These are phyloP conservation scores for Calophaca sinica DNA, from an alignment of 306 rosid genomes.

Conservation along the genomic window DNA sequence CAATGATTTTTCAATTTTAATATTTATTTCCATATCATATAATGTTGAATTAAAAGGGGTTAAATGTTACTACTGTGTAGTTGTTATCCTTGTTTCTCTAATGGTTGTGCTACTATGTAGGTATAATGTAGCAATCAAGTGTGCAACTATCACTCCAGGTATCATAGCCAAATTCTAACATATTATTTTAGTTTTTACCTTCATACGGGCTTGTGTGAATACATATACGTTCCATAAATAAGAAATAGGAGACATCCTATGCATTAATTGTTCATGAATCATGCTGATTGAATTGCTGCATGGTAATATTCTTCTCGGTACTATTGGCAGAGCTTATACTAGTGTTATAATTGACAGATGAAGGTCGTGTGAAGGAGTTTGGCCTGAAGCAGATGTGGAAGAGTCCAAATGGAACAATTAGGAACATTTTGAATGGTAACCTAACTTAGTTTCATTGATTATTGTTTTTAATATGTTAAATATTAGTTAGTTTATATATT, in stretches of 20 bases:
- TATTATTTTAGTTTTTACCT: constrained; percentile 10
- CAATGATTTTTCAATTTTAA: background rate
- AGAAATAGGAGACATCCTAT: constrained; percentile 22
- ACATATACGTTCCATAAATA: constrained; percentile 20
- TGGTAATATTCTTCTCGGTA: constrained; percentile 3
- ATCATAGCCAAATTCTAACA: constrained; percentile 24
- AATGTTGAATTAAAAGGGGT: constrained; percentile 14
- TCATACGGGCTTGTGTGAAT: constrained; percentile 6
- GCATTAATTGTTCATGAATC: constrained; percentile 18
- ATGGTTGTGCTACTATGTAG: constrained; percentile 54
- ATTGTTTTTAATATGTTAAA: constrained; percentile 24
- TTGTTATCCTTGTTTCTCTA: constrained; percentile 30
- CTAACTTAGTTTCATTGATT: constrained; percentile 15
- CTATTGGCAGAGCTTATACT: constrained; percentile 41
- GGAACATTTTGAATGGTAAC: constrained; percentile 95
- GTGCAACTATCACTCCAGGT: constrained; percentile 99
- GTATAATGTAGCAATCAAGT: constrained; percentile 97
- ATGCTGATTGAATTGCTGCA: constrained; percentile 24
- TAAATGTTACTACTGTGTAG: background rate
- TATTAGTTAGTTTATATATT: constrained; percentile 24
- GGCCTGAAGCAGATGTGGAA: constrained; percentile 91
- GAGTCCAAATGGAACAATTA: constrained; percentile 98
- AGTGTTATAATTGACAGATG: constrained; percentile 67
- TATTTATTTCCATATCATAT: background rate
- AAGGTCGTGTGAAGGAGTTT: constrained; percentile 90